A percentile compares a stretch with the other conserved stretches of the same genome.
Evolutionary conservation across 331 rosid species (phyloP).

Genomic region (Pyracantha coccinea): DNA sequence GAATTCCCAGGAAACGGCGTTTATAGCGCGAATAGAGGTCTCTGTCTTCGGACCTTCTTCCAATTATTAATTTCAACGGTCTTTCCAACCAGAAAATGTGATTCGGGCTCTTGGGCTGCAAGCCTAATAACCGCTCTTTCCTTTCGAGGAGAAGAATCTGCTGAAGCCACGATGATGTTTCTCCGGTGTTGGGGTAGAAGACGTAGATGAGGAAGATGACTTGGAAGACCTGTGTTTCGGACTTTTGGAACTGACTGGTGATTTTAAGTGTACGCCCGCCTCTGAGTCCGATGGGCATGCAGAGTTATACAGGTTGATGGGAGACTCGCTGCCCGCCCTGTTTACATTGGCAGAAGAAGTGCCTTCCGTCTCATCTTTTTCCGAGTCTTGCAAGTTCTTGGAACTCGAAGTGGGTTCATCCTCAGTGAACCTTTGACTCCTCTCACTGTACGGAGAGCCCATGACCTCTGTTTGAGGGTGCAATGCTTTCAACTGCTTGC

Average conservation of each 20-base stretch:
- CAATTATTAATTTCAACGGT: slow-evolving; percentile 23
- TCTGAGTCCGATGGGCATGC: slow-evolving; percentile 61
- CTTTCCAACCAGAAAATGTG: slow-evolving; percentile 12
- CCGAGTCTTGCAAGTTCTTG: slow-evolving; percentile 39
- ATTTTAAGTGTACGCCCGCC: slow-evolving; percentile 38
- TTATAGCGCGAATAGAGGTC: slow-evolving; percentile 17
- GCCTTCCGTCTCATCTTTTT: slow-evolving; percentile 39
- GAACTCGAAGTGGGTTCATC: slow-evolving; percentile 45
- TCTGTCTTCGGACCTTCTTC: slow-evolving; percentile 24
- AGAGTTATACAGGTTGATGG: slow-evolving; percentile 37
- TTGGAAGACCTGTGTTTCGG: slow-evolving; percentile 66
- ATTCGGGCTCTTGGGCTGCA: slow-evolving; percentile 26
- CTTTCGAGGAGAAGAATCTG: slow-evolving; percentile 92
- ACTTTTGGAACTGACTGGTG: slow-evolving; percentile 41
- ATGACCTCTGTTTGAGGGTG: slow-evolving; percentile 63
- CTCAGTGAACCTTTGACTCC: slow-evolving; percentile 39
- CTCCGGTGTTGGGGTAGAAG: slow-evolving; percentile 83
- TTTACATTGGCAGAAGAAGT: slow-evolving; percentile 32
- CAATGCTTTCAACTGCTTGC: slow-evolving; percentile 78
- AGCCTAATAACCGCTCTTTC: slow-evolving; percentile 53
- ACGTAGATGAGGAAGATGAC: slow-evolving; percentile 66
- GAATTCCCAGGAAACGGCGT: slow-evolving; percentile 35
- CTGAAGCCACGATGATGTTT: slow-evolving; percentile 77
- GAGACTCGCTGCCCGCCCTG: slow-evolving; percentile 49
- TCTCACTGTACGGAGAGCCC: slow-evolving; percentile 42